These are phyloP conservation scores for Ostreobium quekettii DNA, from an alignment of 139 green algal genomes.

Conservation along the genomic window DNA sequence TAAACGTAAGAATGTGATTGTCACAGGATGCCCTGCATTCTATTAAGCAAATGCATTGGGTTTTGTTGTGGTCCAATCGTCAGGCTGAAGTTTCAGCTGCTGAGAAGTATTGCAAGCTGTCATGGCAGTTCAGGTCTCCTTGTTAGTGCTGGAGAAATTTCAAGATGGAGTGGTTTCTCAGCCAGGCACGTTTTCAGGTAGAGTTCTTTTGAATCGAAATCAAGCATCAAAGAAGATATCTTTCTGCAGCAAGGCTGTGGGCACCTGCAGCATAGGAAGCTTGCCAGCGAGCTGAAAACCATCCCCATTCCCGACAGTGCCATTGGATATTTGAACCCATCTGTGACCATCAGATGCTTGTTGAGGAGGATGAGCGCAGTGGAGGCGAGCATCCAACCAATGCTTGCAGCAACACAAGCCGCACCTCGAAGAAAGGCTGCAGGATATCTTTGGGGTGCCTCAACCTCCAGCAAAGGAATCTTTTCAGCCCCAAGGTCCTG, in stretches of 20 bases:
- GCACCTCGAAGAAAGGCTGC: too few species aligned
- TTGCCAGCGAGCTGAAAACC: conserved; percentile 30
- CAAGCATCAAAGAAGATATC: neutral
- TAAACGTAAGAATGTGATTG: too few species aligned
- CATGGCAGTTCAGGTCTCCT: neutral
- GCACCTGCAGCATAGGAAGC: conserved; percentile 48
- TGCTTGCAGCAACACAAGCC: too few species aligned
- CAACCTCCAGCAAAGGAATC: too few species aligned
- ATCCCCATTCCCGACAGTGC: conserved; percentile 28
- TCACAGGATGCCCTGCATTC: too few species aligned
- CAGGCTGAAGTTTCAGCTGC: too few species aligned
- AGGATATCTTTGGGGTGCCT: too few species aligned
- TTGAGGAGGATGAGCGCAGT: conserved; percentile 69
- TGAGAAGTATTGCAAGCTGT: neutral
- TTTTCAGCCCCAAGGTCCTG: too few species aligned
- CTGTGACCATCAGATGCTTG: conserved; percentile 68
- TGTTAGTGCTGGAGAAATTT: neutral
- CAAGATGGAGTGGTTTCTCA: neutral
- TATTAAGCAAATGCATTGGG: too few species aligned
- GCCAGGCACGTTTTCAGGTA: neutral
- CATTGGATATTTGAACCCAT: conserved; percentile 72
- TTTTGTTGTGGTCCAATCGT: too few species aligned
- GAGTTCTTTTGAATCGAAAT: neutral
- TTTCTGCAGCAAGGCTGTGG: conserved; percentile 48
- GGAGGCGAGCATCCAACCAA: conserved; percentile 63